phyloP scores from a whole-genome alignment of 2,329 filamentous ascomycete genomes.

The Chaetomiaceae sp. region DNA sequence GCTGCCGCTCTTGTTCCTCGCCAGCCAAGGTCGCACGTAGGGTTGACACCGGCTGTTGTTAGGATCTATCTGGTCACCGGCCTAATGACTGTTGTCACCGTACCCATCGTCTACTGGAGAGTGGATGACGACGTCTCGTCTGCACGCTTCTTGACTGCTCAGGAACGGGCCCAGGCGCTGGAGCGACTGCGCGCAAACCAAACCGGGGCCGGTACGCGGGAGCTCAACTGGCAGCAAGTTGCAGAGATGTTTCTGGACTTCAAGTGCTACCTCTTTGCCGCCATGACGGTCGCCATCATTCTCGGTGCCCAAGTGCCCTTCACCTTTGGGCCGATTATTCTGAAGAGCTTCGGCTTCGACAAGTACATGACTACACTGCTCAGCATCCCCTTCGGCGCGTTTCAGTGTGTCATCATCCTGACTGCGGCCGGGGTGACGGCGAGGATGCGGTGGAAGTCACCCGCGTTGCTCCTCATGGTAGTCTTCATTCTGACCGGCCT shows the following conservation, averaged over 20 bases:
- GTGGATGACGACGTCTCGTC: conserved; percentile 56
- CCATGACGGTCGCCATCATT: conserved; percentile 57
- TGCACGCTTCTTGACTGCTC: conserved; percentile 53
- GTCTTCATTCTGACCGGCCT: conserved; percentile 58
- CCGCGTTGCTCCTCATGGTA: conserved; percentile 48
- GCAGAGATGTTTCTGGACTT: conserved; percentile 44
- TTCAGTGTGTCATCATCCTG: conserved; percentile 57
- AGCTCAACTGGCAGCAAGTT: conserved; percentile 64
- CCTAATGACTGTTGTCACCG: conserved; percentile 53
- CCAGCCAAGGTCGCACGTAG: conserved; percentile 5
- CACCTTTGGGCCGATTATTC: conserved; percentile 60
- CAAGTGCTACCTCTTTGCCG: conserved; percentile 56
- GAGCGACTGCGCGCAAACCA: conserved; percentile 70
- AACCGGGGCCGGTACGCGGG: conserved; percentile 66
- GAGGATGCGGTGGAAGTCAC: conserved; percentile 52
- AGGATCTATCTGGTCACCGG: conserved; percentile 58
- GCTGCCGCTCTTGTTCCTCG: too few relatives aligned
- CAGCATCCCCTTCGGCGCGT: conserved; percentile 62
- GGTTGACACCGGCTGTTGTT: not conserved
- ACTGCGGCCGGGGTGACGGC: conserved; percentile 54
- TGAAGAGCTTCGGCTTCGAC: conserved; percentile 56
- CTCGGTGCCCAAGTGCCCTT: conserved; percentile 60
- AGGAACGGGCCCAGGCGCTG: conserved; percentile 40
- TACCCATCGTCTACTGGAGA: conserved; percentile 54
- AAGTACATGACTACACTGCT: conserved; percentile 54